Percentiles rank a stretch among this genome's conserved stretches.
Evolutionary conservation across 331 rosid species (phyloP).

Genomic region (Prunus yedoensis): DNA sequence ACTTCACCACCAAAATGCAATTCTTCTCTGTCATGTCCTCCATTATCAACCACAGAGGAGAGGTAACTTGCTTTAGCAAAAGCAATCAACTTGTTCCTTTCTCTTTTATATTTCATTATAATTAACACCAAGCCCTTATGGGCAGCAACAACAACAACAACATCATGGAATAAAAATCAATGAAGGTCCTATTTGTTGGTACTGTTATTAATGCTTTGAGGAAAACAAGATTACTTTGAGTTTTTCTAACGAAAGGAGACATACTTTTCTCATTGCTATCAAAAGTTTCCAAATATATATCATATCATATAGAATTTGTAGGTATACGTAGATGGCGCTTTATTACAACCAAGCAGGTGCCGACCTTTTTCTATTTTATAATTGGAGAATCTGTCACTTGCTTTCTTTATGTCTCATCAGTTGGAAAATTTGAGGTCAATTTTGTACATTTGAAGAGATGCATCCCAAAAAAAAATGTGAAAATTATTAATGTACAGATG

Average conservation of each 20-base stretch:
- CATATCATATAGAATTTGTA: no score
- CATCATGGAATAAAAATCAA: conserved; percentile 10
- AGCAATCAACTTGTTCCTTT: not conserved
- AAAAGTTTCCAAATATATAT: conserved; percentile 11
- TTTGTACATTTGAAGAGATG: not conserved
- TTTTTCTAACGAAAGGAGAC: not conserved
- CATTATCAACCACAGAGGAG: conserved; percentile 53
- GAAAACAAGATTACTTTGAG: not conserved
- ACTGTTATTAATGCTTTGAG: conserved; percentile 13
- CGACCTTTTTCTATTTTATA: conserved; percentile 8
- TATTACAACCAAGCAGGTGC: conserved; percentile 34
- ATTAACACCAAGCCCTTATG: no score
- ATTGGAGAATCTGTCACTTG: conserved; percentile 17
- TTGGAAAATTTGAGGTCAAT: not conserved
- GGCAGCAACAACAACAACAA: not conserved
- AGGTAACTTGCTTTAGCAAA: conserved; percentile 36
- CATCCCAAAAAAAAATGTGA: no score
- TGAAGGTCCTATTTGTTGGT: not conserved
- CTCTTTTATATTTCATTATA: not conserved
- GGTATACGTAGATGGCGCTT: no score
- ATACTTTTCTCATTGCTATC: conserved; percentile 11
- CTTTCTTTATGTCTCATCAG: not conserved
- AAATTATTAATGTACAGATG: no score
- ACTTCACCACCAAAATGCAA: conserved; percentile 86
- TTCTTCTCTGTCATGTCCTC: conserved; percentile 70